A percentile compares a stretch with the other conserved stretches of the same genome.
phyloP scores from a whole-genome alignment of 2,329 filamentous ascomycete genomes.

The Aspergillus uvarum region DNA sequence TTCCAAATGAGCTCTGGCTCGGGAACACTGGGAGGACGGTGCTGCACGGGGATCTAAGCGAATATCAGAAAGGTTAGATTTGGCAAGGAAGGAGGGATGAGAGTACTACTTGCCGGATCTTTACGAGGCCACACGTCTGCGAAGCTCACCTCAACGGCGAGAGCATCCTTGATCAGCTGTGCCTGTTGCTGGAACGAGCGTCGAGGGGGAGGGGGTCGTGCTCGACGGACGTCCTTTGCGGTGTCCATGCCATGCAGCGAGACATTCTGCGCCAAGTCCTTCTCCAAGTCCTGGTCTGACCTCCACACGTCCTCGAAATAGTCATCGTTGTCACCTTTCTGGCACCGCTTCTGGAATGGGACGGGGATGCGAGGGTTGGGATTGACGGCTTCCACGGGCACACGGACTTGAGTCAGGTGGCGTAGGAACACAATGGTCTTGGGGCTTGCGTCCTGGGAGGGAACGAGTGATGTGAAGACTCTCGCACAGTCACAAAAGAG shows the following conservation, averaged over 20 bases:
- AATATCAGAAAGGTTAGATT: neutral
- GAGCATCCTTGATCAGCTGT: conserved; percentile 2
- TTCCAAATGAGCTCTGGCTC: neutral
- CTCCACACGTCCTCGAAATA: conserved; percentile 23
- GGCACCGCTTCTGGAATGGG: conserved; percentile 10
- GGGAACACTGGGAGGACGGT: neutral
- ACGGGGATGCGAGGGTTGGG: conserved; percentile 11
- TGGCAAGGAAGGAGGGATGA: neutral
- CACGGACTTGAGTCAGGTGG: conserved; percentile 17
- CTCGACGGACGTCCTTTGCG: neutral
- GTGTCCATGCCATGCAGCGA: conserved; percentile 12
- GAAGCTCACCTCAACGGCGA: neutral
- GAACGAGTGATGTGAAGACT: conserved; percentile 19
- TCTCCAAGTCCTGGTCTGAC: conserved; percentile 11
- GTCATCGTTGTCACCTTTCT: conserved; percentile 14
- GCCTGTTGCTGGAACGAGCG: conserved; percentile 12
- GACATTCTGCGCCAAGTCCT: conserved; percentile 9
- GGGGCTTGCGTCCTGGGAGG: conserved; percentile 6
- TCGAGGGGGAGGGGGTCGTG: conserved; percentile 2
- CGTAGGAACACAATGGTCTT: conserved; percentile 15
- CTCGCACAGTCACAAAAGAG: conserved; percentile 30
- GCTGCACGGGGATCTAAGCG: neutral
- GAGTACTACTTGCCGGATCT: neutral
- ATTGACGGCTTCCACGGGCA: conserved; percentile 10
- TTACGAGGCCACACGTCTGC: neutral